A percentile compares a stretch with the other conserved stretches of the same genome.
Conservation (phyloP, 177 flowering plant genomes). For the Vitis hybrid region DNA sequence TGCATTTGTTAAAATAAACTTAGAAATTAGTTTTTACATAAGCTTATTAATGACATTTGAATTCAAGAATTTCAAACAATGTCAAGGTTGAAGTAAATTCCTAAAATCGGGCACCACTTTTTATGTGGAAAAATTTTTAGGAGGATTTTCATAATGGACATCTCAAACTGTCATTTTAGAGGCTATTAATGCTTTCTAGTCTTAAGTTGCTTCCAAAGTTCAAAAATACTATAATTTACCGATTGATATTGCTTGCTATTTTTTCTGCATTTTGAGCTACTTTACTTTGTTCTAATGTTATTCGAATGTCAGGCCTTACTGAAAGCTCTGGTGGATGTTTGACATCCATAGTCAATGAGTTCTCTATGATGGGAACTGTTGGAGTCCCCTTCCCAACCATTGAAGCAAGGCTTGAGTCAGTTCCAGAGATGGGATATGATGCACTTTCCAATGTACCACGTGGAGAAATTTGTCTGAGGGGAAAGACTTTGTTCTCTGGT, state of each 20-base stretch:
- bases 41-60: too few species aligned
- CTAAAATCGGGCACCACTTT: too few species aligned
- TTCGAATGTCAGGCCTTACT: conserved; percentile 67
- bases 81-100: too few species aligned
- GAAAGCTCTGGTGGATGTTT: conserved; percentile 89
- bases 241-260: background rate
- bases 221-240: background rate
- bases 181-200: background rate
- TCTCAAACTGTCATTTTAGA: background rate
- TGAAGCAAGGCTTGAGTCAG: conserved; percentile 93
- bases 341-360: conserved; percentile 68
- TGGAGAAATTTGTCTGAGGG: conserved; percentile 95
- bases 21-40: too few species aligned
- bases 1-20: too few species aligned
- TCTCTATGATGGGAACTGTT: conserved; percentile 83
- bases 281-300: conserved; percentile 1
- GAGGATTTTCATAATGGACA: background rate
- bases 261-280: background rate
- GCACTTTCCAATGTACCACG: conserved; percentile 74
- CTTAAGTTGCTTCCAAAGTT: background rate
- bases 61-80: too few species aligned
- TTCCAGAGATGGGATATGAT: conserved; percentile 97
- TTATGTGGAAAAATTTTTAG: background rate
- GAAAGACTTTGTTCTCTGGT: conserved; percentile 84
- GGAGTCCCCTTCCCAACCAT: conserved; percentile 81